phyloP scores from a whole-genome alignment of 495 filamentous ascomycete species.

The Parathielavia hyrcaniae region DNA sequence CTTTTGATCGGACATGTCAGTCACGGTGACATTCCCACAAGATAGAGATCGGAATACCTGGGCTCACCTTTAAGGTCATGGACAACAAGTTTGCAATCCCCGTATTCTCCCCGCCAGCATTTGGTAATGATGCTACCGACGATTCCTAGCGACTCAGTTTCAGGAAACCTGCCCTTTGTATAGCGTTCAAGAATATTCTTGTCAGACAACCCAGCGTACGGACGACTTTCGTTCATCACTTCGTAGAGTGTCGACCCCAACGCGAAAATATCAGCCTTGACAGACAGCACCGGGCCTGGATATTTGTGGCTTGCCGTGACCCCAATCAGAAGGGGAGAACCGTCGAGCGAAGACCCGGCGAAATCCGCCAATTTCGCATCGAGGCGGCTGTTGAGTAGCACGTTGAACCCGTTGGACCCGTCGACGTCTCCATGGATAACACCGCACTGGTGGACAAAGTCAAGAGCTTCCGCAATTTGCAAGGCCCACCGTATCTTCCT shows the following conservation, averaged over 20 bases:
- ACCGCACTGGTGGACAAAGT: not conserved
- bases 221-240: not conserved
- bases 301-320: conserved; percentile 1
- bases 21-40: not conserved
- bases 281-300: not conserved
- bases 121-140: not conserved
- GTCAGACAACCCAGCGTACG: not conserved
- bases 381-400: not conserved
- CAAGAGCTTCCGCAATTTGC: conserved; percentile 6
- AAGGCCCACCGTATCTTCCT: not conserved
- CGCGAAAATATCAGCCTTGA: conserved; percentile 2
- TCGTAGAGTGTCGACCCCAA: not conserved
- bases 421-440: conserved; percentile 3
- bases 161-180: not conserved
- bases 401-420: not conserved
- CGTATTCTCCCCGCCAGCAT: not conserved
- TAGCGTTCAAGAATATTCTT: not conserved
- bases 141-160: not conserved
- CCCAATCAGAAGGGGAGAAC: conserved; percentile 1
- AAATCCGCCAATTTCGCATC: conserved; percentile 8
- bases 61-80: not conserved
- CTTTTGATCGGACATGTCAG: not conserved
- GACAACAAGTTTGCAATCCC: not conserved
- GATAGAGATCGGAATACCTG: not conserved
- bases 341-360: conserved; percentile 4